phyloP scores from a whole-genome alignment of 495 filamentous ascomycete genomes.

The Pyrenopolyporus hunteri region DNA sequence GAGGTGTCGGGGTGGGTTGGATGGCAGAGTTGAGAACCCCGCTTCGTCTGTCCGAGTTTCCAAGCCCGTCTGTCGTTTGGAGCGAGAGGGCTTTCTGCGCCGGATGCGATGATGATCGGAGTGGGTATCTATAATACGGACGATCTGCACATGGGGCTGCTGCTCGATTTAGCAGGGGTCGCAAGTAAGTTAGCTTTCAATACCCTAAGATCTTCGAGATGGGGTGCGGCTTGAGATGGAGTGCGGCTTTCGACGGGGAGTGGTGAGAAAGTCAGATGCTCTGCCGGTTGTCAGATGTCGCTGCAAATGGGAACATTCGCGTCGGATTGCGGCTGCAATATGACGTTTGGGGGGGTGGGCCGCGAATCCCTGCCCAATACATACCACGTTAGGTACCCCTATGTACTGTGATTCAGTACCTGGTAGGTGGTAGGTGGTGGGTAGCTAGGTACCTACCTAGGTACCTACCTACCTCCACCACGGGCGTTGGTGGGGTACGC shows the following conservation, averaged over 20 bases:
- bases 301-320: conserved; percentile 25
- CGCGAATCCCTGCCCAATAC: conserved; percentile 20
- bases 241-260: background rate
- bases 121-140: background rate
- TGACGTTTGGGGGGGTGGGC: conserved; percentile 40
- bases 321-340: conserved; percentile 36
- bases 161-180: conserved; percentile 1
- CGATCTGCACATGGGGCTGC: conserved; percentile 4
- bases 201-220: background rate
- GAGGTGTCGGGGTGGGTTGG: background rate
- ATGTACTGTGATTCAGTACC: no score
- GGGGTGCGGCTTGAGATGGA: background rate
- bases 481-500: no score
- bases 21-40: background rate
- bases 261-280: conserved; percentile 14
- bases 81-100: conserved; percentile 1
- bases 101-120: background rate
- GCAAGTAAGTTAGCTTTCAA: background rate
- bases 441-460: background rate
- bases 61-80: background rate
- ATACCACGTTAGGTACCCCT: background rate
- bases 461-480: no score
- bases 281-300: conserved; percentile 21
- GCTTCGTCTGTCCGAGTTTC: conserved; percentile 1
- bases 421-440: no score